Evolutionary conservation across 768 basidiomycete species (phyloP), one percentile per base, ranked within the genome.

Genomic region (Phylloporus sp.): DNA sequence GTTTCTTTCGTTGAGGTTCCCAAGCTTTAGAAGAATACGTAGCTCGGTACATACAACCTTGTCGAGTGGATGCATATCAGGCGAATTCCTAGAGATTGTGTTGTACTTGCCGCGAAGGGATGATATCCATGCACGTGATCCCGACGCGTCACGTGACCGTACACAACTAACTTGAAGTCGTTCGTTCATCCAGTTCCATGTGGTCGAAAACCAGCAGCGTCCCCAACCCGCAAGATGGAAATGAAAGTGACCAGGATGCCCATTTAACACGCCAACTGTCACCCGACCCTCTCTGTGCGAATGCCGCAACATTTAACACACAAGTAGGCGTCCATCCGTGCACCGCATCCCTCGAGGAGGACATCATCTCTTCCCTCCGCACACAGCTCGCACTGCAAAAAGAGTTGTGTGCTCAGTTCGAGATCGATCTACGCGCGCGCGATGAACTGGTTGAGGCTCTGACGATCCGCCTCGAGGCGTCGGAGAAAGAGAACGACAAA

Each of bases 221-320:
- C 42, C 70, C 84, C 52, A 83, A 77, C 59, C 62, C 64, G 46
- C 67, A 69, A 45, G 61, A 65, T 10, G 59, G 50, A 34, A 43
- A 45, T 23, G 56, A 61, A 17, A 44, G 49, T 8, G 64, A 61
- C 17, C 13, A 42, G 5, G 56, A 52, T 24, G 22, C 44, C 26
- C 49, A 48, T 34, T 43, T 51, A 38, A 74, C 48, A 33, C 60
- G 63, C 18, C 63, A 68, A 34, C 69, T 72, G 6, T 72, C 74
- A 54, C 82, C 84, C 7, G 86, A 89, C 60, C 86, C 86, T 3
- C 89, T 90, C 66, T 77, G 79, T 38, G 79, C 78, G 3, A 72
- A 86, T 52, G 84, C 86, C 17, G 82, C 73, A 24, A 85, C 86
- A 0, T 89, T 87, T 59, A 89, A 86, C 58, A 84, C 84, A 0